Conservation (phyloP, 192 early-diverging fungal genomes). For the Podila minutissima region DNA sequence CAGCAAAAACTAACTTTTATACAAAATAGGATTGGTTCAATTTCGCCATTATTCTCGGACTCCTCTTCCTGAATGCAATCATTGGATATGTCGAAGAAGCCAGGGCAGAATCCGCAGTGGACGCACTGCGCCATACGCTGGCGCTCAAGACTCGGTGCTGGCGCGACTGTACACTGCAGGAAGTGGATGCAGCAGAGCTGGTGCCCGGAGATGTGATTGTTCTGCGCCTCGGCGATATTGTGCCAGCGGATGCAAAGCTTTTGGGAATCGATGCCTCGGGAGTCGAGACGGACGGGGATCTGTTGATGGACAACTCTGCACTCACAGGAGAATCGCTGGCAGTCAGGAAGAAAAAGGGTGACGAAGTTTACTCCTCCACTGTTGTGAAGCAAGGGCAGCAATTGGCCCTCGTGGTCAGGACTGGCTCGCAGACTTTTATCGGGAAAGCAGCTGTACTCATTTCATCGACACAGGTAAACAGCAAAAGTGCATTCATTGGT, state of each 20-base stretch:
- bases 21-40: constrained; percentile 73
- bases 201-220: constrained; percentile 92
- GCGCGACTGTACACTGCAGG: constrained; percentile 75
- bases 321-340: constrained; percentile 94
- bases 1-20: too few relatives aligned
- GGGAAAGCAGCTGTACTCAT: constrained; percentile 91
- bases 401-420: constrained; percentile 89
- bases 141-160: constrained; percentile 84
- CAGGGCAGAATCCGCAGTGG: constrained; percentile 88
- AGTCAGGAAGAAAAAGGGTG: constrained; percentile 81
- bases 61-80: constrained; percentile 83
- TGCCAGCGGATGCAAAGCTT: constrained; percentile 88
- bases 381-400: constrained; percentile 94
- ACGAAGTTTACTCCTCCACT: constrained; percentile 87
- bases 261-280: constrained; percentile 76
- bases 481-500: not conserved
- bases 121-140: constrained; percentile 91
- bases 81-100: constrained; percentile 94
- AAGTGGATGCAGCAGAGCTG: constrained; percentile 72
- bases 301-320: constrained; percentile 91
- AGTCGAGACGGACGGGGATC: constrained; percentile 70
- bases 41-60: constrained; percentile 81
- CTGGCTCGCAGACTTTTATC: constrained; percentile 89
- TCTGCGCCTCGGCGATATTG: constrained; percentile 88
- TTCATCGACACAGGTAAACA: constrained; percentile 68